Evolutionary conservation across 2,329 filamentous ascomycete species (phyloP), one percentile per base, ranked within the genome.

Genomic region (Fusarium napiforme): DNA sequence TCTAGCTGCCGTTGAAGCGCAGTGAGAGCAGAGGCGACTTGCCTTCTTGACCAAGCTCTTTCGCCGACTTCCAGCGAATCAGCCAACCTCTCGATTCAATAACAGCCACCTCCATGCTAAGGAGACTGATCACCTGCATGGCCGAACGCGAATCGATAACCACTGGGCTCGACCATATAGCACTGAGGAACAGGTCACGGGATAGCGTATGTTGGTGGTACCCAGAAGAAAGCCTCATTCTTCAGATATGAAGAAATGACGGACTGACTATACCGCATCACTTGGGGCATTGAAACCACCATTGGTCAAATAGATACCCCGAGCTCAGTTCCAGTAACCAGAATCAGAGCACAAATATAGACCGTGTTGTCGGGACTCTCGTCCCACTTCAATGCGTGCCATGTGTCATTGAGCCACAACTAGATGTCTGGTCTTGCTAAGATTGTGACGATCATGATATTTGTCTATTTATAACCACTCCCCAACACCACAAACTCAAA

Each of bases 341-440:
- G 43, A 11, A 61, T 47, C 28, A 21, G 9, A 30, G 19, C 9
- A 39, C 34, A 37, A 19, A 21, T 36, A 46, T 39, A 16, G 14
- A 34, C 16, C 26, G 11, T 36, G n/a, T 39, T 28, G 30, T 26
- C 14, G 58, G 19, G 12, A 26, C 34, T 45, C n/a, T 28, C 9
- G 23, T 46, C 14, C 34, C 50, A 16, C 37, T 14, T 16, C 23
- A 40, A 52, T 36, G 34, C 14, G 18, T 60, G 60, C 47, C 30
- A 23, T 36, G 39, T 49, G 28, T 40, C 32, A 58, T n/a, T 66
- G 65, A 64, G 58, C 59, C 50, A 64, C 26, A 21, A 15, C 32
- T 26, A 21, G 30, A 60, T 42, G 18, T 69, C 49, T 43, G 14
- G 37, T 43, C 11, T 36, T 28, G 16, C 28, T 19, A n/a, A 49